Evolutionary conservation across 129 eudicot species (phyloP).

Genomic region (Chrysanthemum lavandulifolium): DNA sequence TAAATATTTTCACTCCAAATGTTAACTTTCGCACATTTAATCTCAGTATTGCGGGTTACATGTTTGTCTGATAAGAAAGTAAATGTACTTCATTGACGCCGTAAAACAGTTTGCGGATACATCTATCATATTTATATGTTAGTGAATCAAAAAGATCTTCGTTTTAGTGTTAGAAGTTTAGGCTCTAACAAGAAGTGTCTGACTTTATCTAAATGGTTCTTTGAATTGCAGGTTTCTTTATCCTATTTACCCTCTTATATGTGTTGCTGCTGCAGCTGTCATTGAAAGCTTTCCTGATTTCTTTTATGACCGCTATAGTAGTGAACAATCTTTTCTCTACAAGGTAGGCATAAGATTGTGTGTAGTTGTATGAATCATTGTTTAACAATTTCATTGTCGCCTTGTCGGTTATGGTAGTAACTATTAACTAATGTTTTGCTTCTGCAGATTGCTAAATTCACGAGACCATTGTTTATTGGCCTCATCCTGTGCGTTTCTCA

Average conservation of each 20-base stretch:
- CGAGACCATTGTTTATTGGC: slow-evolving; percentile 80
- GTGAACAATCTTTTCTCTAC: slow-evolving; percentile 48
- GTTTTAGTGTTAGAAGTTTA: background rate
- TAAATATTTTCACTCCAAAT: background rate
- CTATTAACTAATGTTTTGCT: slow-evolving; percentile 4
- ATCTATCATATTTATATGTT: background rate
- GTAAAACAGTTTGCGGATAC: background rate
- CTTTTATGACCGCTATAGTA: slow-evolving; percentile 65
- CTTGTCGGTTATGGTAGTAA: slow-evolving; percentile 6
- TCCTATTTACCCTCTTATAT: slow-evolving; percentile 95
- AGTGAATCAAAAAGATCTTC: background rate
- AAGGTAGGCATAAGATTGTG: slow-evolving; percentile 32
- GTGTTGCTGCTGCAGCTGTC: slow-evolving; percentile 95
- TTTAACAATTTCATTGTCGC: background rate
- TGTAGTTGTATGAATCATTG: background rate
- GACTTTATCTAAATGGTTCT: slow-evolving; percentile 13
- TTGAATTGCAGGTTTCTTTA: slow-evolving; percentile 85
- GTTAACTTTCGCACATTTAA: background rate
- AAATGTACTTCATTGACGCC: slow-evolving; percentile 2
- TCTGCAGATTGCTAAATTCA: slow-evolving; percentile 62
- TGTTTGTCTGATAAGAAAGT: background rate
- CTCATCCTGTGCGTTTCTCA: slow-evolving; percentile 77
- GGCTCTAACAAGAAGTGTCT: slow-evolving; percentile 14
- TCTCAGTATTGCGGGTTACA: background rate
- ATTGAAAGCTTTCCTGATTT: slow-evolving; percentile 87